Evolutionary conservation across 495 filamentous ascomycete genomes (phyloP).

Genomic region (Copromyces sp.): DNA sequence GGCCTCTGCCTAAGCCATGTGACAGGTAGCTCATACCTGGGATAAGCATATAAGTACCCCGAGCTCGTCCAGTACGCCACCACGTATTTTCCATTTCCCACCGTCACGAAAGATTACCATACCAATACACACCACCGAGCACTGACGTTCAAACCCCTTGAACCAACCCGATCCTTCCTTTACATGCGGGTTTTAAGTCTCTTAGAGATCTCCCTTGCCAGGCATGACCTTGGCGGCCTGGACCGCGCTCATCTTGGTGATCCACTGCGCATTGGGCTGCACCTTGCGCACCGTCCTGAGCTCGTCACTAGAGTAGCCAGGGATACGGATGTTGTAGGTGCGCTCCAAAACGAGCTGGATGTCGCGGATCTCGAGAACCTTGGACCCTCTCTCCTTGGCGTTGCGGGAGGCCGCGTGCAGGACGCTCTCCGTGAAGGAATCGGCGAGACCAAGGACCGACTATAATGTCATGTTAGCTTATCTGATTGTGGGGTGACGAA

Average conservation of each 20-base stretch:
- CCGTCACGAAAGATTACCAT: neutral
- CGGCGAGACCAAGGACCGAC: slow-evolving; percentile 81
- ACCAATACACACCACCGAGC: neutral
- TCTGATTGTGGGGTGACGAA: neutral
- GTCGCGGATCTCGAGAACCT: slow-evolving; percentile 83
- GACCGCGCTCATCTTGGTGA: slow-evolving; percentile 90
- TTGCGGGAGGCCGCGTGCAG: slow-evolving; percentile 77
- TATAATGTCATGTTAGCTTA: slow-evolving; percentile 1
- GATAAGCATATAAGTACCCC: neutral
- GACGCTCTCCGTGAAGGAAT: slow-evolving; percentile 89
- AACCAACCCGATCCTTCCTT: neutral
- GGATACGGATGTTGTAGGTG: slow-evolving; percentile 96
- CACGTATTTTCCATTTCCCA: neutral
- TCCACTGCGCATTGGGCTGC: slow-evolving; percentile 76
- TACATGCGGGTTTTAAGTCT: neutral
- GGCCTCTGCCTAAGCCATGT: neutral
- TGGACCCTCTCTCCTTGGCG: slow-evolving; percentile 83
- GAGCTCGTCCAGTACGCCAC: neutral
- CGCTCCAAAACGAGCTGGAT: slow-evolving; percentile 92
- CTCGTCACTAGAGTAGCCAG: slow-evolving; percentile 88
- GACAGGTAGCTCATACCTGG: neutral
- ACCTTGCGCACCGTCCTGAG: slow-evolving; percentile 87
- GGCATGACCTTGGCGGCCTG: slow-evolving; percentile 78
- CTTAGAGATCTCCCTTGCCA: slow-evolving; percentile 40
- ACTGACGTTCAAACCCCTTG: neutral